Base-by-base conservation (phyloP, 306 rosid species). In the Potentilla sterilis region DNA sequence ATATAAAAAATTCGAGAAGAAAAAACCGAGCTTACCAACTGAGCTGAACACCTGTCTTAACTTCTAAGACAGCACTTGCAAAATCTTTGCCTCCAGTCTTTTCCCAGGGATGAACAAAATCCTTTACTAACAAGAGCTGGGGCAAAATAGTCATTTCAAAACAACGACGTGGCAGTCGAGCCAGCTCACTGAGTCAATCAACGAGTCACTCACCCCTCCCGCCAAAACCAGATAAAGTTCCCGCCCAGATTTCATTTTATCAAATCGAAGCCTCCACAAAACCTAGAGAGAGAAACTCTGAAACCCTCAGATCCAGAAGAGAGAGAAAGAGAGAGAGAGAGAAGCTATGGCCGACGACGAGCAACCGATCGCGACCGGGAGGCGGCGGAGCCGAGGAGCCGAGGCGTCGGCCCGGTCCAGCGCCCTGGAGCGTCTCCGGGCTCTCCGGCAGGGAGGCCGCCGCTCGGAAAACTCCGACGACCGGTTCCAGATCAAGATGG, bases 341-440 rank as follows among this genome's bases (percentile, higher is more conserved):
- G 70, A 42, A 78, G 75, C 54, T 6, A 93, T 93, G 97, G 89
- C 85, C 69, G 99, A 89, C 47, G 97, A 90, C 32, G 90, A 87
- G 7, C 88, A 90, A 42, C 77, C 83, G 2, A 38, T 66, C 40
- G 78, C 51, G n/a, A 42, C 78, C 40, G 78, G 82, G 5, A 85
- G 92, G 64, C 87, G 96, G 58, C 79, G 97, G 83, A 34, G 67
- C 42, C 42, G 69, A 9, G 44, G 69, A 37, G n/a, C 44, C 44
- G 5, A 85, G 88, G 69, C 87, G 91, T 57, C 80, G 97, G 83
- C 61, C 78, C 19, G 73, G 91, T 77, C 97, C 92, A 21, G 38
- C 90, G 97, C 99, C 46, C 70, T 95, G 21, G 93, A 95, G 73
- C 97, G 87, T 38, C 97, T 95, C 11, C 88, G 77, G 75, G 87